A percentile compares a stretch with the other conserved stretches of the same genome.
Evolutionary conservation across 2,329 filamentous ascomycete species (phyloP).

Genomic region (Penicillium sp.): DNA sequence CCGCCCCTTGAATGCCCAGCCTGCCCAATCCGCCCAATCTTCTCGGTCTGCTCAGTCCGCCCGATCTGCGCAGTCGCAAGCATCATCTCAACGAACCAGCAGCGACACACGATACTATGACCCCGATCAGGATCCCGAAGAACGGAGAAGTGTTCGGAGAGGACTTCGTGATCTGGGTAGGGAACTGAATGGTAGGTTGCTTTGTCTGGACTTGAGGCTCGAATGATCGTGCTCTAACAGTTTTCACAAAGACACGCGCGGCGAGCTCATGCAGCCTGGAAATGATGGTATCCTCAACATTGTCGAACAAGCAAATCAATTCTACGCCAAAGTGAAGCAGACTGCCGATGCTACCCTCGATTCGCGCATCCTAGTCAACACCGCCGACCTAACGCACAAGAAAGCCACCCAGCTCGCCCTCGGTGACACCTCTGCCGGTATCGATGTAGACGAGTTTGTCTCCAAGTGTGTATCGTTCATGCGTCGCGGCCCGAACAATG

Average conservation of each 20-base stretch:
- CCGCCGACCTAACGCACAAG: constrained; percentile 76
- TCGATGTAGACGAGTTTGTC: constrained; percentile 90
- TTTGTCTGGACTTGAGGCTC: neutral
- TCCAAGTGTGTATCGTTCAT: constrained; percentile 88
- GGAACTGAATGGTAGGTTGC: constrained; percentile 56
- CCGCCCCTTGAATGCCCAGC: constrained; percentile 30
- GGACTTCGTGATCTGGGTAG: constrained; percentile 66
- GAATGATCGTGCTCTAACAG: constrained; percentile 1
- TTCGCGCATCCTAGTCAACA: constrained; percentile 77
- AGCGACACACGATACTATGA: constrained; percentile 64
- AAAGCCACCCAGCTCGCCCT: constrained; percentile 73
- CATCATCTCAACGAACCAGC: constrained; percentile 26
- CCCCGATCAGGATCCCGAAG: constrained; percentile 74
- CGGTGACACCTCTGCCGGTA: constrained; percentile 69
- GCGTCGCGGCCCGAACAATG: constrained; percentile 63
- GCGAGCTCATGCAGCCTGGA: constrained; percentile 67
- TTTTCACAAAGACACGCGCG: constrained; percentile 59
- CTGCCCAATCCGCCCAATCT: neutral
- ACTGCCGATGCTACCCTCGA: constrained; percentile 90
- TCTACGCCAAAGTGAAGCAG: constrained; percentile 72
- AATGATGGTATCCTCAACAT: constrained; percentile 66
- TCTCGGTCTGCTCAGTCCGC: neutral
- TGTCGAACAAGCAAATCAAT: constrained; percentile 64
- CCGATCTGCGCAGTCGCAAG: constrained; percentile 18
- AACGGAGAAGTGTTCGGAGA: constrained; percentile 69